A percentile compares a stretch with the other conserved stretches of the same genome.
Evolutionary conservation across 1,284 basidiomycete genomes (phyloP).

Genomic region (Vanrija sp.): DNA sequence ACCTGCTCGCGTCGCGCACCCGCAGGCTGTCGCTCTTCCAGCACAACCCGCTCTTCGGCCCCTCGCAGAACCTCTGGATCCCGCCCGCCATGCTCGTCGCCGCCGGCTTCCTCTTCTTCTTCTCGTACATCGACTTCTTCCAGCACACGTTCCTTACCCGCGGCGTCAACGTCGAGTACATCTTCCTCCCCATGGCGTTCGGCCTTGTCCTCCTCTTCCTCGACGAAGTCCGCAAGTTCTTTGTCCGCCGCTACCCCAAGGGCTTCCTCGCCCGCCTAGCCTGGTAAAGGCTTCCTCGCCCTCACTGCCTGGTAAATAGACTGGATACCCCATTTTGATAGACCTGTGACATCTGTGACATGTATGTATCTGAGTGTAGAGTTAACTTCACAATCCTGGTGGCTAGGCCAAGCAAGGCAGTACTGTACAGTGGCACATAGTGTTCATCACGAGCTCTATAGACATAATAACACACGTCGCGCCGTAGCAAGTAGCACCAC

Average conservation of each 20-base stretch:
- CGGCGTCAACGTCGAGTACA: conserved; percentile 55
- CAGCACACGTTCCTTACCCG: conserved; percentile 58
- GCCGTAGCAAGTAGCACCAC: too few relatives aligned
- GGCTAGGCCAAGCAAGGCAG: too few relatives aligned
- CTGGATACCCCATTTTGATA: neutral
- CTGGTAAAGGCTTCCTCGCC: conserved; percentile 50
- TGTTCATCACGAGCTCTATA: too few relatives aligned
- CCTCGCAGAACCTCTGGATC: conserved; percentile 49
- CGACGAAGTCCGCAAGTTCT: conserved; percentile 51
- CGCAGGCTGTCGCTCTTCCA: conserved; percentile 55
- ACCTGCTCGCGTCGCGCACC: conserved; percentile 55
- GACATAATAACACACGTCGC: too few relatives aligned
- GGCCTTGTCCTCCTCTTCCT: conserved; percentile 36
- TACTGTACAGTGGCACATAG: too few relatives aligned
- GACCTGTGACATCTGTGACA: too few relatives aligned
- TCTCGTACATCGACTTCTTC: conserved; percentile 58
- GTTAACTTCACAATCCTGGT: too few relatives aligned
- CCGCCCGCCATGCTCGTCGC: conserved; percentile 55
- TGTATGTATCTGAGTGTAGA: too few relatives aligned
- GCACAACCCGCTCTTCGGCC: conserved; percentile 48
- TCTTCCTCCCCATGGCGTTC: conserved; percentile 54
- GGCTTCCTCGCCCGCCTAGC: conserved; percentile 48
- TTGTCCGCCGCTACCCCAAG: conserved; percentile 45
- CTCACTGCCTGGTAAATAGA: conserved; percentile 48
- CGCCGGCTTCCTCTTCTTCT: conserved; percentile 55